Evolutionary conservation across 2,329 filamentous ascomycete genomes (phyloP).

Genomic region (Leptographium galeiforme): DNA sequence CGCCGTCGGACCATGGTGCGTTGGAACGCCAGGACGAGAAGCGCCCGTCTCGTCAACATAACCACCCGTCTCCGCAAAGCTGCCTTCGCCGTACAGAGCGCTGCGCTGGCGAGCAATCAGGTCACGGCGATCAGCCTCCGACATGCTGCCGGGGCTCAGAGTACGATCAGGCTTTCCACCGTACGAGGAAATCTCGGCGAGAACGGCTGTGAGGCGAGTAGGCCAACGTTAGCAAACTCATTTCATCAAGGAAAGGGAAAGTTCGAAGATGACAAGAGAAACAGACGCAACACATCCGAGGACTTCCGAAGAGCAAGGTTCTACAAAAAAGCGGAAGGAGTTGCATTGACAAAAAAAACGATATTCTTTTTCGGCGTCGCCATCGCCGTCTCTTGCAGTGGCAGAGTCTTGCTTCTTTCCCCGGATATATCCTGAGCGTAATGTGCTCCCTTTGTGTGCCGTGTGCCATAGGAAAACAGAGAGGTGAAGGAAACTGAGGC

Average conservation of each 20-base stretch:
- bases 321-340: slow-evolving; percentile 7
- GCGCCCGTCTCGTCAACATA: slow-evolving; percentile 56
- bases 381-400: slow-evolving; percentile 12
- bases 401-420: slow-evolving; percentile 4
- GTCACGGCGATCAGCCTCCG: slow-evolving; percentile 90
- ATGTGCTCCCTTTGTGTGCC: slow-evolving; percentile 3
- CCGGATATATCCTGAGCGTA: slow-evolving; percentile 3
- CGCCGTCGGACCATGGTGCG: slow-evolving; percentile 38
- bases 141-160: slow-evolving; percentile 72
- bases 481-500: slow-evolving; percentile 10
- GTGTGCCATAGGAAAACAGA: slow-evolving; percentile 1
- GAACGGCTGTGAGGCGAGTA: slow-evolving; percentile 31
- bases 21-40: slow-evolving; percentile 52
- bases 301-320: not conserved
- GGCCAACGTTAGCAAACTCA: slow-evolving; percentile 16
- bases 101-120: slow-evolving; percentile 92
- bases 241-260: slow-evolving; percentile 1
- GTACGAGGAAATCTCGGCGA: slow-evolving; percentile 28
- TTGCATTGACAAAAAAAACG: slow-evolving; percentile 9
- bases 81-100: slow-evolving; percentile 72
- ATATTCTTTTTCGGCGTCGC: slow-evolving; percentile 4
- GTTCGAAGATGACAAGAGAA: not conserved
- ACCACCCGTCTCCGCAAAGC: slow-evolving; percentile 52
- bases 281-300: slow-evolving; percentile 1
- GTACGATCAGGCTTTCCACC: slow-evolving; percentile 70